Evolutionary conservation across 352 stramenopile genomes (phyloP).

Genomic region (Pilasporangium apinafurcum): DNA sequence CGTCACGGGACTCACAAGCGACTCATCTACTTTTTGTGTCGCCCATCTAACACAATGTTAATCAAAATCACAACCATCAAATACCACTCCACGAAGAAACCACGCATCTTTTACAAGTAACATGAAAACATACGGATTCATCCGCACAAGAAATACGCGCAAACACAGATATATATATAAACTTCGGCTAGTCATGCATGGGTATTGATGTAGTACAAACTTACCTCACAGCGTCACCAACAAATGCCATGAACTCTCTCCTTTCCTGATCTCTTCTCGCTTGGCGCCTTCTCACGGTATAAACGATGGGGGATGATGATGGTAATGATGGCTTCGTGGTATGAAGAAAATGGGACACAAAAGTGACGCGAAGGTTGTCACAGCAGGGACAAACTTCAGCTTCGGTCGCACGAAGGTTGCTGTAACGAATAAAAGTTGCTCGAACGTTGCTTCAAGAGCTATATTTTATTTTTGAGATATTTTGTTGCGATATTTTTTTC

Average conservation of each 20-base stretch:
- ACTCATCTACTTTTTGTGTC: conserved; percentile 45
- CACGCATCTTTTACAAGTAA: too few relatives aligned
- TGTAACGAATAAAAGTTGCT: background rate
- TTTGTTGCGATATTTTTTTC: too few relatives aligned
- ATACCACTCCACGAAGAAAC: background rate
- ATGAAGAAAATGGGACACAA: too few relatives aligned
- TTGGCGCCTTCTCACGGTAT: background rate
- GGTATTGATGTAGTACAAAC: background rate
- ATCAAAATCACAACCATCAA: background rate
- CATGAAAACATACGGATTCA: too few relatives aligned
- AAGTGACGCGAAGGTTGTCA: too few relatives aligned
- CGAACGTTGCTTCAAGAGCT: too few relatives aligned
- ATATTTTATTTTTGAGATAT: too few relatives aligned
- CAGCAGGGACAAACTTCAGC: background rate
- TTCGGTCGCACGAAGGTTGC: background rate
- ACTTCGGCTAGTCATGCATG: background rate
- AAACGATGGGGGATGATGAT: too few relatives aligned
- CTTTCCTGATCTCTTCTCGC: background rate
- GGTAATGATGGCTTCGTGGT: too few relatives aligned
- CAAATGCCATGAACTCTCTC: background rate
- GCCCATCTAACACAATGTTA: conserved; percentile 21
- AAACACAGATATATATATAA: background rate
- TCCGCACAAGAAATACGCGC: background rate
- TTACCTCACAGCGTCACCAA: conserved; percentile 4
- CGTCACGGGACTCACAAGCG: conserved; percentile 51